Conservation (phyloP, 2,329 filamentous ascomycete genomes). For the Plectosphaerella cucumerina region DNA sequence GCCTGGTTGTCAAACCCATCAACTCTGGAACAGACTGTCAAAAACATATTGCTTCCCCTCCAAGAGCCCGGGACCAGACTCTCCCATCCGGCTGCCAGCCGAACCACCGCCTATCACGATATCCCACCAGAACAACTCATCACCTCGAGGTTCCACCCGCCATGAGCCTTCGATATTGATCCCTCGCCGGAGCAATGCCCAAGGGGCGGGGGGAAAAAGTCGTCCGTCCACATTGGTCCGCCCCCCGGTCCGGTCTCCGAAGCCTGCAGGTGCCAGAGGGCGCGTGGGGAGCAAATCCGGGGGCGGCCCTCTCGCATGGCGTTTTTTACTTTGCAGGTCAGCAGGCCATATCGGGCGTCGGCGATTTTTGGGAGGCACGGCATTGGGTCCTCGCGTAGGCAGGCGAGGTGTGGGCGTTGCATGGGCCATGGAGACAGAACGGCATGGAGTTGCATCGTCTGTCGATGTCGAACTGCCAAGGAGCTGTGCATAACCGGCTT, state of each 20-base stretch:
- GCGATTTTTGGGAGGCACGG: background rate
- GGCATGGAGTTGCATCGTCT: background rate
- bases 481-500: background rate
- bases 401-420: background rate
- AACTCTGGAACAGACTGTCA: background rate
- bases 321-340: background rate
- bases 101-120: too few species aligned
- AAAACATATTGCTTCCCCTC: background rate
- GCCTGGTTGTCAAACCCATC: background rate
- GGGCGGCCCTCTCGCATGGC: background rate
- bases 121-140: too few species aligned
- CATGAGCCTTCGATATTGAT: too few species aligned
- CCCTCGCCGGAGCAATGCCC: too few species aligned
- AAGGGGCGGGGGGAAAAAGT: too few species aligned
- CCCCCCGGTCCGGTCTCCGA: background rate
- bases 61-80: background rate
- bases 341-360: background rate
- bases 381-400: background rate
- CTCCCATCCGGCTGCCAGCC: background rate
- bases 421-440: too few species aligned
- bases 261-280: background rate
- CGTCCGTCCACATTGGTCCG: background rate
- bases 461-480: background rate
- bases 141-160: too few species aligned
- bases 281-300: background rate